phyloP scores from a whole-genome alignment of 495 filamentous ascomycete species.

The Penicillium macrosclerotiorum region DNA sequence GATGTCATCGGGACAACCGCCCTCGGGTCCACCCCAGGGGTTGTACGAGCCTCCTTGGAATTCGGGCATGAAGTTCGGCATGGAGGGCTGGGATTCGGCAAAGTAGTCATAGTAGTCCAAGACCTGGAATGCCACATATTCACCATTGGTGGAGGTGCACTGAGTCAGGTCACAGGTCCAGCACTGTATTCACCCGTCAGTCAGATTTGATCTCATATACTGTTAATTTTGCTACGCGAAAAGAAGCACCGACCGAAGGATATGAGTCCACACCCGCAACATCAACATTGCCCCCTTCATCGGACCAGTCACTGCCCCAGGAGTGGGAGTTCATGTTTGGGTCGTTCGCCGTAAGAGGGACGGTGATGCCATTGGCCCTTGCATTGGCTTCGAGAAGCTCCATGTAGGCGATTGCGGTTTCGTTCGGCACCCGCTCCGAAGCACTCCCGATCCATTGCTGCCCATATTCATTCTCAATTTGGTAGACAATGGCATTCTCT shows the following conservation, averaged over 20 bases:
- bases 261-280: slow-evolving; percentile 57
- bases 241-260: slow-evolving; percentile 38
- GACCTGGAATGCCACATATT: slow-evolving; percentile 51
- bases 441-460: slow-evolving; percentile 51
- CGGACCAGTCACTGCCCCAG: slow-evolving; percentile 53
- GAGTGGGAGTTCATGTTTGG: slow-evolving; percentile 51
- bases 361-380: slow-evolving; percentile 50
- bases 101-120: slow-evolving; percentile 57
- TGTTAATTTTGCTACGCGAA: background rate
- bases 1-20: slow-evolving; percentile 46
- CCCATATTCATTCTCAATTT: slow-evolving; percentile 63
- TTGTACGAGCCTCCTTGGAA: slow-evolving; percentile 65
- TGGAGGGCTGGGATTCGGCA: slow-evolving; percentile 46
- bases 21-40: slow-evolving; percentile 59
- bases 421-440: slow-evolving; percentile 41
- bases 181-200: slow-evolving; percentile 30
- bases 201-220: no score
- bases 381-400: slow-evolving; percentile 50
- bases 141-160: slow-evolving; percentile 55
- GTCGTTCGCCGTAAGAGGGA: slow-evolving; percentile 55
- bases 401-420: slow-evolving; percentile 53
- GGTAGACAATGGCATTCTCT: slow-evolving; percentile 52
- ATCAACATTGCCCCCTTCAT: slow-evolving; percentile 56
- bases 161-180: slow-evolving; percentile 59
- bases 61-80: slow-evolving; percentile 59